A percentile compares a stretch with the other conserved stretches of the same genome.
These are phyloP conservation scores for Cudoniella acicularis DNA, from an alignment of 495 filamentous ascomycete species.

Conservation along the genomic window DNA sequence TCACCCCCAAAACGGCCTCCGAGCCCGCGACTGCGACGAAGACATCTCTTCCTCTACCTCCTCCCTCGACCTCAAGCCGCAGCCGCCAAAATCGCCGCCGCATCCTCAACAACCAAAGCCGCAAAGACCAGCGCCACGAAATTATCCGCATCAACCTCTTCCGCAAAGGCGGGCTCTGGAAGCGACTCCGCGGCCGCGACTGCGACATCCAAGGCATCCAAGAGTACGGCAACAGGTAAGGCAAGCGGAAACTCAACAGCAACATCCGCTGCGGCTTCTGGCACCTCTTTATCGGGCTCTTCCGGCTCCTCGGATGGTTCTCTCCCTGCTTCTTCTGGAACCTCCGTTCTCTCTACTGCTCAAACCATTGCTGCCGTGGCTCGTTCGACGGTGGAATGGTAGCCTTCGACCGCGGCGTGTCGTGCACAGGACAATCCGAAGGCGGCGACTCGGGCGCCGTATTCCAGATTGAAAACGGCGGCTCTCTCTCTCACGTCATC, in stretches of 20 bases:
- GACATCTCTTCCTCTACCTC: background rate
- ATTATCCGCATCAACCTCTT: background rate
- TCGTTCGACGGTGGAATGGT: slow-evolving; percentile 42
- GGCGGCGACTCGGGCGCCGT: slow-evolving; percentile 50
- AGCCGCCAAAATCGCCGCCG: background rate
- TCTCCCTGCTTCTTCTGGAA: slow-evolving; percentile 7
- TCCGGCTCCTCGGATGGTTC: background rate
- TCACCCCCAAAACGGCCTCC: background rate
- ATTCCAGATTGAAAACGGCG: slow-evolving; percentile 45
- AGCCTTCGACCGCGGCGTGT: slow-evolving; percentile 42
- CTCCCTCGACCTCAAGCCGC: background rate
- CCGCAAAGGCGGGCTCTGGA: too few relatives aligned
- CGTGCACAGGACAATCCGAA: slow-evolving; percentile 42
- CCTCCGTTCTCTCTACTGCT: slow-evolving; percentile 16
- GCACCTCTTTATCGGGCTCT: background rate
- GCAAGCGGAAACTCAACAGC: too few relatives aligned
- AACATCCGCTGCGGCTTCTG: background rate
- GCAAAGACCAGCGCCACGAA: too few relatives aligned
- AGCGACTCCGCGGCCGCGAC: too few relatives aligned
- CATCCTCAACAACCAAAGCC: too few relatives aligned
- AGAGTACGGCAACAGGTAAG: too few relatives aligned
- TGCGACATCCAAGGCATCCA: too few relatives aligned
- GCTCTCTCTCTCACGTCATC: slow-evolving; percentile 49
- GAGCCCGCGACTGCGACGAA: background rate
- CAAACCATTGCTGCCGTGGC: slow-evolving; percentile 35